Base-by-base conservation (phyloP, 208 protist genomes). In the Strigomonas galati region DNA sequence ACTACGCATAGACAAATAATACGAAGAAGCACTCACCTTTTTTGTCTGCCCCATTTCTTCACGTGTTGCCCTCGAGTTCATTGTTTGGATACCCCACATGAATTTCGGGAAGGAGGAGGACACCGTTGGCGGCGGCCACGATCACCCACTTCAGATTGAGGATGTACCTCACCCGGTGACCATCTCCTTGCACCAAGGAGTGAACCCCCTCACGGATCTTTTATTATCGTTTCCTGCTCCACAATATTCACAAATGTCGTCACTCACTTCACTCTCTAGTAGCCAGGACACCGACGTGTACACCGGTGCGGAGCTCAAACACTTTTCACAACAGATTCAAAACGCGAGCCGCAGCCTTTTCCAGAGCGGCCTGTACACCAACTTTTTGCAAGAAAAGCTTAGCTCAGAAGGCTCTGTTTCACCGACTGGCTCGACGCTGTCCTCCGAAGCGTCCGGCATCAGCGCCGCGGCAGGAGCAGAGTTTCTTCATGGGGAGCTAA, bases 151-250 rank as follows among this genome's bases (percentile, higher is more conserved):
- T 46, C 40, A 46, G 40, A 46, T 46, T 15, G 40, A 46, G 1
- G 40, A 46, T 15, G 40, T 19, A 15, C 40, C 40, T 19, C 40
- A 63, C 15, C 72, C 76, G 12, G 46, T 61, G 31, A 55, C 65
- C 10, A 52, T 85, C 5, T 68, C 76, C 23, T 64, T 71, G 2
- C 54, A 69, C 9, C 62, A 73, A 37, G 67, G 65, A 9, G 23
- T 87, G 14, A 84, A 81, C 55, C 72, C 74, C 5, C 62, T 79
- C 26, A 70, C 74, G 10, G 77, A 81, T 57, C 71, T 87, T 27
- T 67, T 87, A 17, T 64, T 80, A n/a, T 76, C 81, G 24, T 87
- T 84, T 37, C 81, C 81, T 0, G 65, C 74, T 15, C 81, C 78
- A 28, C 49, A 65, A 28, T 23, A n/a, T 19, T 46, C 40, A 19